phyloP scores from a whole-genome alignment of 148 eudicot genomes.

The Cornus kousa region DNA sequence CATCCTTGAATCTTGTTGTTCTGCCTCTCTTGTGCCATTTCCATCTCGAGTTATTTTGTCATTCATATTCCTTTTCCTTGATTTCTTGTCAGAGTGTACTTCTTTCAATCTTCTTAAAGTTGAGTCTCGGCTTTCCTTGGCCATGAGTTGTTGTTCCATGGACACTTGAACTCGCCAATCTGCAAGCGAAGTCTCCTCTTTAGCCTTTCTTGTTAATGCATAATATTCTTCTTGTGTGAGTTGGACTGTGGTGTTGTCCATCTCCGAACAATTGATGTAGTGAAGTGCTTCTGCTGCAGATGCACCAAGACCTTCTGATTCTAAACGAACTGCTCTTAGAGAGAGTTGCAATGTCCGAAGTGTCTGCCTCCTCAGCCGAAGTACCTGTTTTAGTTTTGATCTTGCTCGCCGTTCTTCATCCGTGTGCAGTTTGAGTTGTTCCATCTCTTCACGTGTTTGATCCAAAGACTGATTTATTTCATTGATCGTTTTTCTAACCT shows the following conservation, averaged over 20 bases:
- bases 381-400: slow-evolving; percentile 22
- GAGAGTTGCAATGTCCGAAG: slow-evolving; percentile 27
- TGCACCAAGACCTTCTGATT: slow-evolving; percentile 29
- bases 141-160: slow-evolving; percentile 24
- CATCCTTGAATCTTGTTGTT: background rate
- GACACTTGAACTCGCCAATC: slow-evolving; percentile 28
- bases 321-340: slow-evolving; percentile 25
- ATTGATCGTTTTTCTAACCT: slow-evolving; percentile 11
- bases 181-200: slow-evolving; percentile 29
- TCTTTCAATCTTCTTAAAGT: slow-evolving; percentile 25
- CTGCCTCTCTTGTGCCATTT: background rate
- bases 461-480: slow-evolving; percentile 19
- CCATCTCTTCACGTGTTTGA: slow-evolving; percentile 24
- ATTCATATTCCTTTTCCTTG: background rate
- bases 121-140: slow-evolving; percentile 25
- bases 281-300: slow-evolving; percentile 26
- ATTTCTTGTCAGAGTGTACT: background rate
- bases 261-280: slow-evolving; percentile 18
- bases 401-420: slow-evolving; percentile 22
- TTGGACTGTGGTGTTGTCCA: slow-evolving; percentile 11
- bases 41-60: background rate
- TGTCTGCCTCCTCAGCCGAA: slow-evolving; percentile 28
- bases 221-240: slow-evolving; percentile 28
- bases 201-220: slow-evolving; percentile 16
- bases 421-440: slow-evolving; percentile 19